Conservation (phyloP, 202 grass and related monocot genomes). For the Setaria viridis region DNA sequence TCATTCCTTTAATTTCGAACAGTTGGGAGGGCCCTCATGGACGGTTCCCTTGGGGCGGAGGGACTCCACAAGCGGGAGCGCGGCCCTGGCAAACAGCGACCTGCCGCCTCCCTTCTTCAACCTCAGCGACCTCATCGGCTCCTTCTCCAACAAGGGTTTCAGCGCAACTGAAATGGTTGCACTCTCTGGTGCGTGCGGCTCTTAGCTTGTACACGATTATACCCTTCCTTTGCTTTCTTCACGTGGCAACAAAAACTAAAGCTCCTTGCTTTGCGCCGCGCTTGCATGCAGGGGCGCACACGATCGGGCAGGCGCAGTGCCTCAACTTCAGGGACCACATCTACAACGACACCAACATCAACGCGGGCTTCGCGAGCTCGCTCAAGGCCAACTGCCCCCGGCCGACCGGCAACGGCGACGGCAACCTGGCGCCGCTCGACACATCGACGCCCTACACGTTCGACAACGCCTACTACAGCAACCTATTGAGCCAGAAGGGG, state of each 20-base stretch:
- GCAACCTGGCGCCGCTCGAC: slow-evolving; percentile 63
- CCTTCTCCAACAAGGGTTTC: slow-evolving; percentile 58
- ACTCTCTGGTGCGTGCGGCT: slow-evolving; percentile 45
- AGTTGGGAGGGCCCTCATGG: slow-evolving; percentile 70
- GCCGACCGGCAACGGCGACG: slow-evolving; percentile 39
- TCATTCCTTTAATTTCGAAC: too few species aligned
- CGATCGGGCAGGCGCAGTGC: slow-evolving; percentile 77
- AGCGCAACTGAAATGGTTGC: slow-evolving; percentile 56
- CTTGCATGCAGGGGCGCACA: slow-evolving; percentile 63
- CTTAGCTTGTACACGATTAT: background rate
- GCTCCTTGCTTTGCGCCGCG: too few species aligned
- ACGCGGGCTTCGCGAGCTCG: slow-evolving; percentile 45
- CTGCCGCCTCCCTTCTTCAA: slow-evolving; percentile 50
- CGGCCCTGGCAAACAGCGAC: slow-evolving; percentile 50
- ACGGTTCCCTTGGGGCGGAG: slow-evolving; percentile 61
- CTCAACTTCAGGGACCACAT: slow-evolving; percentile 57
- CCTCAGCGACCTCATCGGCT: slow-evolving; percentile 41
- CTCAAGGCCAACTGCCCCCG: slow-evolving; percentile 66
- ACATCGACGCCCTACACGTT: slow-evolving; percentile 42
- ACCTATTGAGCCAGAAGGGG: slow-evolving; percentile 59
- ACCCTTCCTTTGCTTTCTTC: background rate
- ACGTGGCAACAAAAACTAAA: background rate
- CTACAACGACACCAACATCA: slow-evolving; percentile 83
- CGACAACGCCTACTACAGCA: slow-evolving; percentile 71
- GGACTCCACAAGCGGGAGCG: slow-evolving; percentile 57